Conservation (phyloP, 139 green algal genomes). For the Astrephomene gubernaculifera region DNA sequence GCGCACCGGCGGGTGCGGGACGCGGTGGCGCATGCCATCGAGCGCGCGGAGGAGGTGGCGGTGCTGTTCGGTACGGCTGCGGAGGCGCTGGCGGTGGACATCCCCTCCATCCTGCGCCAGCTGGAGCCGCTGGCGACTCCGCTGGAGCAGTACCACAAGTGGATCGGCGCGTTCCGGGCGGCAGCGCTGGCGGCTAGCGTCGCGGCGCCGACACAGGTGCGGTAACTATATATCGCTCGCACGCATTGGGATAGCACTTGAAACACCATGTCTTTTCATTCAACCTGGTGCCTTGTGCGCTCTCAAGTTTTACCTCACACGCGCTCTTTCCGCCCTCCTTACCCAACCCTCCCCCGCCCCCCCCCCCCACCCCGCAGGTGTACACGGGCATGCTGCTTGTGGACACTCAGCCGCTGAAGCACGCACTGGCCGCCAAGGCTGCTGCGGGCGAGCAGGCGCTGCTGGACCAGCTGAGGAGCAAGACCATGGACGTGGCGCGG, state of each 20-base stretch:
- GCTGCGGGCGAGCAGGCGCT: constrained; percentile 39
- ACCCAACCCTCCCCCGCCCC: too few relatives aligned
- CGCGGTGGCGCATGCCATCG: constrained; percentile 33
- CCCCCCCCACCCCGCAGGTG: constrained; percentile 28
- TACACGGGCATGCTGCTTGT: constrained; percentile 66
- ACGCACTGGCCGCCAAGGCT: constrained; percentile 43
- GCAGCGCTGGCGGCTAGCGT: constrained; percentile 42
- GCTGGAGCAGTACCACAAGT: constrained; percentile 59
- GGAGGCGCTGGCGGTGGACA: constrained; percentile 39
- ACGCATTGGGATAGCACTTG: too few relatives aligned
- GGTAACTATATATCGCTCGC: too few relatives aligned
- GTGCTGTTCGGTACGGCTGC: constrained; percentile 50
- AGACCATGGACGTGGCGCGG: constrained; percentile 45
- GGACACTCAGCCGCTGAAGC: constrained; percentile 61
- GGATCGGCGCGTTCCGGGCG: constrained; percentile 58
- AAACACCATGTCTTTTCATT: too few relatives aligned
- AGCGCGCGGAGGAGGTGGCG: constrained; percentile 50
- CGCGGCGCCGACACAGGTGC: constrained; percentile 49
- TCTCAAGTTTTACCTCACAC: too few relatives aligned
- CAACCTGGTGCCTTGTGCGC: too few relatives aligned
- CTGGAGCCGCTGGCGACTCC: constrained; percentile 48
- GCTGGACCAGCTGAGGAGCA: constrained; percentile 52
- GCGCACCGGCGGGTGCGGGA: constrained; percentile 31
- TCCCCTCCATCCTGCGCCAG: constrained; percentile 41
- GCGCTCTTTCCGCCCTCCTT: too few relatives aligned